Percentiles rank a stretch among this genome's conserved stretches.
These are phyloP conservation scores for Plantago lanceolata DNA, from an alignment of 305 asterid genomes.

Conservation along the genomic window DNA sequence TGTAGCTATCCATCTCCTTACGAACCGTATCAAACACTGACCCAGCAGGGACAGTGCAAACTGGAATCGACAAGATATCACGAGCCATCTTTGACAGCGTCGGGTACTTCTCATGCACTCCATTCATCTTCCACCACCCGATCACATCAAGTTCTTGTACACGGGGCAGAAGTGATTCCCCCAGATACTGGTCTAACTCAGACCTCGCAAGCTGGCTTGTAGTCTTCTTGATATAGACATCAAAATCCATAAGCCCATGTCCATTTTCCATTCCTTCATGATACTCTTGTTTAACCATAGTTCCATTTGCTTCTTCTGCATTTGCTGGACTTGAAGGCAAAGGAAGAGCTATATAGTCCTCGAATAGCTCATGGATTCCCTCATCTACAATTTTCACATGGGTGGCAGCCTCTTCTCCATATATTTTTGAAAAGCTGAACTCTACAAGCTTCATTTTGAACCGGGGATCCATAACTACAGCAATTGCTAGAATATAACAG, in stretches of 20 bases:
- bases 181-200: conserved; percentile 60
- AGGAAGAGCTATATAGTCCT: conserved; percentile 63
- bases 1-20: conserved; percentile 64
- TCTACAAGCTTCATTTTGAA: conserved; percentile 92
- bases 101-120: conserved; percentile 40
- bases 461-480: conserved; percentile 94
- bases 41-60: conserved; percentile 39
- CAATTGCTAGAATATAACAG: conserved; percentile 68
- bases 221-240: conserved; percentile 49
- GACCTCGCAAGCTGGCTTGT: conserved; percentile 48
- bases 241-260: conserved; percentile 46
- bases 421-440: conserved; percentile 76
- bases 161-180: conserved; percentile 57
- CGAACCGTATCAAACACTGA: conserved; percentile 44
- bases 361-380: conserved; percentile 84
- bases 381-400: conserved; percentile 63
- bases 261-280: conserved; percentile 38
- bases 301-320: conserved; percentile 52
- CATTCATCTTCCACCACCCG: conserved; percentile 63
- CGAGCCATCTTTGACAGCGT: conserved; percentile 66
- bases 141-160: conserved; percentile 57
- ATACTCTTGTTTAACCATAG: conserved; percentile 37
- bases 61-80: conserved; percentile 54
- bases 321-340: conserved; percentile 53
- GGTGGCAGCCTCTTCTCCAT: conserved; percentile 58